Base-by-base conservation (phyloP, 495 filamentous ascomycete genomes). In the Penicillium longicatenatum region DNA sequence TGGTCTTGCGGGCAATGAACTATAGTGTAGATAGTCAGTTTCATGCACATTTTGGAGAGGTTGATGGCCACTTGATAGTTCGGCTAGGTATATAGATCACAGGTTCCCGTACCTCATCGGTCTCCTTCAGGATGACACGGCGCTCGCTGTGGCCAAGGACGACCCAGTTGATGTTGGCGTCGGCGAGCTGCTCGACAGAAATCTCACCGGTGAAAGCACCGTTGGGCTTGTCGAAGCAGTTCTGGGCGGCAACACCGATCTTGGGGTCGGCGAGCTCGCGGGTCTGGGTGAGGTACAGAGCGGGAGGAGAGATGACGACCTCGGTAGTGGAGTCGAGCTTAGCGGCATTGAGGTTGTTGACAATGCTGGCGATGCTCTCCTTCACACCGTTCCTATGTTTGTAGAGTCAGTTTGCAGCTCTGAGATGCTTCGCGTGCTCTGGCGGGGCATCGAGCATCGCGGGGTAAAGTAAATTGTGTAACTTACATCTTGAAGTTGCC, bases 401-500 rank as follows among this genome's bases (percentile, higher is more conserved):
- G 26, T 46, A 8, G 43, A 26, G 62, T 65, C 54, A 67, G 58
- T 53, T 54, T 26, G 37, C 35, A 50, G 42, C 56, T 56, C 48
- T 41, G 20, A 43, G 4, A 33, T 14, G 24, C 37, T 46, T 44
- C 19, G 47, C 48, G 9, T 39, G 17, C 31, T 52, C 20, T 52
- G 50, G 66, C 68, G 58, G 61, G 64, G 58, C 31, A 61, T 44
- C 50, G 63, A 50, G 60, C 50, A 60, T 43, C 22, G 50, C 57
- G 56, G 54, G 56, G 52, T 45, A 61, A 44, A 61, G 45, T 52
- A 54, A 17, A 24, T 47, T 16, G 4, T 14, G 31, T 35, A 39
- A 77, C 82, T 52, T 73, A 93, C 92, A 96, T 97, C 82, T 98
- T 98, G 83, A 98, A 98, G 86, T 98, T 98, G 71, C 94, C 94